Evolutionary conservation across 169 alveolate genomes (phyloP).

Genomic region (Plasmodium relictum): DNA sequence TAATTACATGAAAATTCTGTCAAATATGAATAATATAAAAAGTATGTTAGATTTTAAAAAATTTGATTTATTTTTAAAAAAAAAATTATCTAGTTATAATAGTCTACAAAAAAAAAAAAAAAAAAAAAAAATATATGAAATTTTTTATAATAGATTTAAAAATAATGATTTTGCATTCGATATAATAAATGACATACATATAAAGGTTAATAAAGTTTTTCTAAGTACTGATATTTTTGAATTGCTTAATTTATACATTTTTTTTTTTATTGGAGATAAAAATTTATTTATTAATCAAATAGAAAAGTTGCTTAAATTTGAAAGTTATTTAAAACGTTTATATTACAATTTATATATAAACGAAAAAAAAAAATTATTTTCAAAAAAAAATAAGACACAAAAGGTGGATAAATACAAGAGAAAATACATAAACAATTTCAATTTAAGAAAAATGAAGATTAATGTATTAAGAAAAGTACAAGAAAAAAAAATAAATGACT

Average conservation of each 20-base stretch:
- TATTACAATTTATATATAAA: too few species aligned
- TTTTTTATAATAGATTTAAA: slow-evolving; percentile 41
- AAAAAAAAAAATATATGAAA: slow-evolving; percentile 17
- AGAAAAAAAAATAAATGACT: background rate
- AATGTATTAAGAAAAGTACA: background rate
- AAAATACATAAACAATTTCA: background rate
- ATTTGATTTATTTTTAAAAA: slow-evolving; percentile 16
- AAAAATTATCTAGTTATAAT: slow-evolving; percentile 8
- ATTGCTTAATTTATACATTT: slow-evolving; percentile 32
- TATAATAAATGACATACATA: slow-evolving; percentile 11
- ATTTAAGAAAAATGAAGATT: background rate
- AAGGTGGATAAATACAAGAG: background rate
- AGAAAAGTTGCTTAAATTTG: background rate
- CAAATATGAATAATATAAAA: background rate
- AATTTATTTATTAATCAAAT: slow-evolving; percentile 25
- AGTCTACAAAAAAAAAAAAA: slow-evolving; percentile 2
- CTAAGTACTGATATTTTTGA: slow-evolving; percentile 31
- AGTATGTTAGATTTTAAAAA: background rate
- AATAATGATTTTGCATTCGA: slow-evolving; percentile 13
- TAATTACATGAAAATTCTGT: slow-evolving; percentile 14
- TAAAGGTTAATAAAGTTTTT: slow-evolving; percentile 26
- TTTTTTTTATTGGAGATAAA: slow-evolving; percentile 49
- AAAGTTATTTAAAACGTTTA: background rate
- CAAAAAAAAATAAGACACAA: background rate
- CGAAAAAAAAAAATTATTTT: background rate